A percentile compares a stretch with the other conserved stretches of the same genome.
phyloP scores from a whole-genome alignment of 768 basidiomycete genomes.

The Tephrocybe sp. region DNA sequence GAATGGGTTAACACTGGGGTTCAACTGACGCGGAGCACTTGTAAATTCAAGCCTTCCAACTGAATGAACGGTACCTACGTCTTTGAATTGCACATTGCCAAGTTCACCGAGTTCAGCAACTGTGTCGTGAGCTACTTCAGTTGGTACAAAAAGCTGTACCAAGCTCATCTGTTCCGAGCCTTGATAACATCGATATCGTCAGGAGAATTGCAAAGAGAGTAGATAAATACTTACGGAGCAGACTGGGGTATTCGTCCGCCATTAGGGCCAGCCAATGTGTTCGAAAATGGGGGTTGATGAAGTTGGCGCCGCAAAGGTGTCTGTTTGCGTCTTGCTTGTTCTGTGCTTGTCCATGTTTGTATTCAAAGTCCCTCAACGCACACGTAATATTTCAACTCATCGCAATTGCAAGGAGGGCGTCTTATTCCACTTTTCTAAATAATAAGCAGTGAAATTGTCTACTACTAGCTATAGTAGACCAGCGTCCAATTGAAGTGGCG shows the following conservation, averaged over 20 bases:
- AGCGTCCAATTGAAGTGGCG: no score
- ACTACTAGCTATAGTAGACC: no score
- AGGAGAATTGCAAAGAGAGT: neutral
- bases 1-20: constrained; percentile 94
- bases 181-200: constrained; percentile 30
- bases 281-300: neutral
- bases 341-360: constrained; percentile 2
- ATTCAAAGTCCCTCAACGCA: neutral
- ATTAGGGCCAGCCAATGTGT: constrained; percentile 37
- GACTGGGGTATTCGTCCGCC: constrained; percentile 80
- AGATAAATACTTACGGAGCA: constrained; percentile 65
- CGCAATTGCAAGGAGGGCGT: no score
- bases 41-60: constrained; percentile 1
- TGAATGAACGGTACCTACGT: constrained; percentile 46
- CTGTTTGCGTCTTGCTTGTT: neutral
- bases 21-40: constrained; percentile 56
- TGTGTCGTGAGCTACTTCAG: constrained; percentile 96
- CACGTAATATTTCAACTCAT: neutral
- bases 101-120: constrained; percentile 94
- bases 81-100: constrained; percentile 96
- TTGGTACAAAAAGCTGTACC: constrained; percentile 95
- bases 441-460: no score
- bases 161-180: constrained; percentile 98
- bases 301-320: neutral
- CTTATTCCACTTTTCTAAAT: no score